Base-by-base conservation (phyloP, 2,329 filamentous ascomycete species). In the Coniosporium uncinatum region DNA sequence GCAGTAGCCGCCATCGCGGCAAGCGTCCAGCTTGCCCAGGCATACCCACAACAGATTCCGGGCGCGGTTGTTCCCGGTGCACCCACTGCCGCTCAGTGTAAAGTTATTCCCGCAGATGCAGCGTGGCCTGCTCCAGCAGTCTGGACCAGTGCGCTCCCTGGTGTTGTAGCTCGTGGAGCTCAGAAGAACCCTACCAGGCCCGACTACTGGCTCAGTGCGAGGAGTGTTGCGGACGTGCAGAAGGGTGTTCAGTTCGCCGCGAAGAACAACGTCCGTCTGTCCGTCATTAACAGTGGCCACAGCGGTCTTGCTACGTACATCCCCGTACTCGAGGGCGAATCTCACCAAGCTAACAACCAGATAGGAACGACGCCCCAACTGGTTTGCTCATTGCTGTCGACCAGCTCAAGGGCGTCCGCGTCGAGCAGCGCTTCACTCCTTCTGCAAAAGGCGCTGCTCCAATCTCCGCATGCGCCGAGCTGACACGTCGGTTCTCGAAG, bases 211-310 rank as follows among this genome's bases (percentile, higher is more conserved):
- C 56, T 74, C n/a, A 60, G 65, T 8, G 64, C 55, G 2, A 60
- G 54, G 18, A 68, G 55, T 18, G 67, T 70, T 0, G 60, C 59
- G 3, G 66, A 74, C 34, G 59, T 73, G 29, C 69, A 72, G 54
- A 56, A 67, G 2, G 61, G 67, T 1, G 53, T 74, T 32, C 70
- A 70, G 45, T 69, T 75, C 46, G 70, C 70, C 14, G 59, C 63
- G 5, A 62, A 61, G 22, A 49, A 61, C 8, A 72, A 74, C 49
- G 58, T 76, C 35, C 73, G 73, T 3, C 54, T 76, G n/a, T 65
- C 75, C 29, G 59, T 76, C 37, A 64, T 64, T 43, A 73, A 77
- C 56, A 78, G 73, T 0, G 73, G 71, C 21, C 75, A 78, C 49
- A 68, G 43, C 24, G 19, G 19, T 27, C 42, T 44, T 13, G 42